Base-by-base conservation (phyloP, 1,139 yeast species). In the Spencermartinsiella ligniputridi region DNA sequence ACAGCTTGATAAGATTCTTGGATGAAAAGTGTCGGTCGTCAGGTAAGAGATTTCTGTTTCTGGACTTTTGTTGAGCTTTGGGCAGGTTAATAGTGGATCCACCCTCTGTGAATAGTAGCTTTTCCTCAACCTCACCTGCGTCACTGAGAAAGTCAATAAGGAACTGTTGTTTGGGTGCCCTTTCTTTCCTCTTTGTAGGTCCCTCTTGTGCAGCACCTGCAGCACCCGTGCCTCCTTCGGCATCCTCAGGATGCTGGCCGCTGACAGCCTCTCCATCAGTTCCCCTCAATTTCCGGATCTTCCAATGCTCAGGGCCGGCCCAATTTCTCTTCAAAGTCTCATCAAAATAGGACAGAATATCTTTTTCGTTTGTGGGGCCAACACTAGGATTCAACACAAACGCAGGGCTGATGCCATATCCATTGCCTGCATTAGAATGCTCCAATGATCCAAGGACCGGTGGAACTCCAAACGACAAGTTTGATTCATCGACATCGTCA, bases 291-390 rank as follows among this genome's bases (percentile, higher is more conserved):
- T 79, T 78, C 36, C 76, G 69, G 9, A 90, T 86, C 64, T 84
- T 85, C 97, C 97, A 92, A 64, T 88, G 94, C 51, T 87, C 94
- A 3, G 96, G 92, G 6, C 96, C 96, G 36, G 95, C 76, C 96
- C 96, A 88, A 60, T 79, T 82, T 38, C 76, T 73, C 50, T 74
- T 79, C 66, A 86, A 67, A 15, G 78, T 74, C 49, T 78, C 81
- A 58, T 87, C 95, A 62, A 87, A 86, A 60, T 85, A 85, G 0
- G 87, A 81, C 81, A 88, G 80, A 43, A 87, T 70, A 54, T 83
- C 88, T 46, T 74, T 74, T 53, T 81, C 88, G 52, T 78, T 32
- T 8, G 40, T 44, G 15, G 32, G 32, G 5, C 8, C 13, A 9
- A 27, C 15, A 5, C 33, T 38, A 2, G 46, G 35, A 15, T 44